Base-by-base conservation (phyloP, 208 protist genomes). In the Trypanosomatidae sp. region DNA sequence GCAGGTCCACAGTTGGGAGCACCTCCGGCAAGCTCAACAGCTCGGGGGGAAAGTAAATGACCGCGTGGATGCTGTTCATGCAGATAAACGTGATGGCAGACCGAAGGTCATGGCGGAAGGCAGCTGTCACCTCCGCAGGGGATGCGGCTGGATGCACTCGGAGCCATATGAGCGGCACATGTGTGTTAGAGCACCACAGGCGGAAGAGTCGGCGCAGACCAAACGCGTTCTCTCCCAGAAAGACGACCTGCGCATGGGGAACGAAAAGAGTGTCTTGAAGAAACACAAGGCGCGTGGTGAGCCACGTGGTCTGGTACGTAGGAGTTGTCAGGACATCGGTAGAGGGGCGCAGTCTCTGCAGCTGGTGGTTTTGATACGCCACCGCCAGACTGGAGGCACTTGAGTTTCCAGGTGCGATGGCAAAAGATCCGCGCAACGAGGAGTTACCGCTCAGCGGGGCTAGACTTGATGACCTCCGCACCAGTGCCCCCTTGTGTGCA, bases 221-320 rank as follows among this genome's bases (percentile, higher is more conserved):
- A 50, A 85, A 86, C 50, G 73, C 72, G 52, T 82, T 76, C 12
- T 75, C 56, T n/a, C 86, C 83, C 28, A 93, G 72, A 62, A 96
- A 64, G 3, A 83, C 83, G 1, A 87, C 71, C 65, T 92, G 86
- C 22, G 76, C 69, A 15, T 84, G 79, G 7, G 71, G 70, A 25
- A 75, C 73, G 15, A 74, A 76, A 9, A 92, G 69, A 8, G 66
- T 2, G 50, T 74, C 62, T 7, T 59, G 56, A 17, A 90, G 66
- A 33, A 65, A 67, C 22, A 80, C 30, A 22, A 80, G 46, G 15
- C 75, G 72, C 53, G 73, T 69, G 8, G 79, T 82, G 43, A 92
- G 79, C 88, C 88, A 92, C 36, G 79, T 84, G n/a, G 85, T 92
- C 69, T 83, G 83, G 25, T 87, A 84, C 2, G 84, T 92, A 15